Conservation (phyloP, 2,329 filamentous ascomycete species). For the Cercospora brassicicola region DNA sequence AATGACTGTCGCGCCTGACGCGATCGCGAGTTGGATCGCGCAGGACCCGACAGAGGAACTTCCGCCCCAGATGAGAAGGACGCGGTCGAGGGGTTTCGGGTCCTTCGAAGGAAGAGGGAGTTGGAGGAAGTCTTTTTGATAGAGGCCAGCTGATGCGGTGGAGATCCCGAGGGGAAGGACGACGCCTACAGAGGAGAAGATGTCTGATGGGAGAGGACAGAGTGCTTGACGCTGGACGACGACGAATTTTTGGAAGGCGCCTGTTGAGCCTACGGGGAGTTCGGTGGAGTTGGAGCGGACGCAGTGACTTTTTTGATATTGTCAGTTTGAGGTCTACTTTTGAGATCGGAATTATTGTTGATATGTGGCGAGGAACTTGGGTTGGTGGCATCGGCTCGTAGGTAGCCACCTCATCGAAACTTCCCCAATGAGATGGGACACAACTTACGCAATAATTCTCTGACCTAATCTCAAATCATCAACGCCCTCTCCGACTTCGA, state of each 20-base stretch:
- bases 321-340: not conserved
- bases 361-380: too few relatives aligned
- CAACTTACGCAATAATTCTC: constrained; percentile 44
- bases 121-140: constrained; percentile 30
- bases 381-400: too few relatives aligned
- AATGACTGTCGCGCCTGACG: constrained; percentile 48
- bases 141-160: constrained; percentile 43
- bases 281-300: constrained; percentile 15
- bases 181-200: constrained; percentile 43
- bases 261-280: constrained; percentile 23
- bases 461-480: constrained; percentile 48
- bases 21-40: constrained; percentile 52
- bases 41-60: constrained; percentile 55
- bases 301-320: constrained; percentile 17
- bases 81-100: constrained; percentile 29
- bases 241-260: constrained; percentile 40
- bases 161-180: constrained; percentile 48
- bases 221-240: constrained; percentile 37
- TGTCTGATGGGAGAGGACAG: constrained; percentile 42
- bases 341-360: not conserved
- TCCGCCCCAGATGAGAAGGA: constrained; percentile 56
- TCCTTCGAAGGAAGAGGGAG: constrained; percentile 28
- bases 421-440: not conserved
- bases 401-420: too few relatives aligned
- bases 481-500: constrained; percentile 50